These are phyloP conservation scores for Cystoderma amianthinum DNA, from an alignment of 768 basidiomycete species.

Conservation along the genomic window DNA sequence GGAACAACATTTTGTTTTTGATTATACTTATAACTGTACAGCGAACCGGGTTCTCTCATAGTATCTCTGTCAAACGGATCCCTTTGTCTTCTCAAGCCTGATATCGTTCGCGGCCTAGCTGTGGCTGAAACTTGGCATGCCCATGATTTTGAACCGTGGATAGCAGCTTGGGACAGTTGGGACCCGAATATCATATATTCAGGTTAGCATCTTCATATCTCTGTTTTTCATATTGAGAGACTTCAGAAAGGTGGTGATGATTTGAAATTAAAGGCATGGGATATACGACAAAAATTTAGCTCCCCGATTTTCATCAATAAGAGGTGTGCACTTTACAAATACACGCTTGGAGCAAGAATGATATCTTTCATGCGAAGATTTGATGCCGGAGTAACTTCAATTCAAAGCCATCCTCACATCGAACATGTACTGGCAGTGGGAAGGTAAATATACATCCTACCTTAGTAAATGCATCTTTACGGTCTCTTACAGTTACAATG, in stretches of 20 bases:
- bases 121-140: conserved; percentile 68
- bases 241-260: conserved; percentile 79
- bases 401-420: conserved; percentile 74
- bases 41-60: conserved; percentile 51
- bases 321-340: conserved; percentile 25
- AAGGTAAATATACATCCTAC: conserved; percentile 44
- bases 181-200: conserved; percentile 75
- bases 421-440: conserved; percentile 88
- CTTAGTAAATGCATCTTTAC: conserved; percentile 1
- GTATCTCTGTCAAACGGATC: conserved; percentile 81
- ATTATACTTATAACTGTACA: conserved; percentile 14
- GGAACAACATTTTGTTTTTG: conserved; percentile 8
- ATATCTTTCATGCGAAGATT: conserved; percentile 47
- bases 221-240: background rate
- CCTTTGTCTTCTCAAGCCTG: conserved; percentile 50
- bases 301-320: conserved; percentile 68
- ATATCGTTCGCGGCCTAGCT: conserved; percentile 31
- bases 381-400: conserved; percentile 86
- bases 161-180: conserved; percentile 89
- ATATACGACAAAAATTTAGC: conserved; percentile 58
- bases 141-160: conserved; percentile 94
- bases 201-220: conserved; percentile 34
- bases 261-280: conserved; percentile 86
- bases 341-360: background rate
- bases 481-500: conserved; percentile 62